Evolutionary conservation across 306 rosid species (phyloP).

Genomic region (Cotoneaster glaucophyllus): DNA sequence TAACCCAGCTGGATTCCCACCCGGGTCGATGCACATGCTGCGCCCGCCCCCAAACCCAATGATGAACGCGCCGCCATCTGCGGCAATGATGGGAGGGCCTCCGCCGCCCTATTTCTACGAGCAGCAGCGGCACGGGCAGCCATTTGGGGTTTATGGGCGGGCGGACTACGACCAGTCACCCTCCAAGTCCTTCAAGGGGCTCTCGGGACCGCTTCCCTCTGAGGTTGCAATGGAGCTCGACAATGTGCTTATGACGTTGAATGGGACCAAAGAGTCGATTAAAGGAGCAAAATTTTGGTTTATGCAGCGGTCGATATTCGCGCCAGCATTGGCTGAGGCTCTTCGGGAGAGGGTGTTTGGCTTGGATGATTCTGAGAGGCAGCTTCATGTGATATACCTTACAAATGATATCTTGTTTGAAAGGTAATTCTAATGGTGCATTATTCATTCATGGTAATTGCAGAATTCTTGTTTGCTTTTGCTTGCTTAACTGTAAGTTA

Average conservation of each 20-base stretch:
- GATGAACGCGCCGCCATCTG: constrained; percentile 52
- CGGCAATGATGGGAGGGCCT: constrained; percentile 54
- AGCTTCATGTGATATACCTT: constrained; percentile 79
- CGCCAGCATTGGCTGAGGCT: constrained; percentile 89
- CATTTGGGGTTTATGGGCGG: constrained; percentile 67
- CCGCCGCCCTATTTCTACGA: constrained; percentile 66
- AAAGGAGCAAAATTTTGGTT: constrained; percentile 95
- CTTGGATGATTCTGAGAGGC: constrained; percentile 85
- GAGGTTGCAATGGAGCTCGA: constrained; percentile 76
- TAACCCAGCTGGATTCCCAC: constrained; percentile 46
- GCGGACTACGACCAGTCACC: constrained; percentile 76
- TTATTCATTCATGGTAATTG: neutral
- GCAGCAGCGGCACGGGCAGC: constrained; percentile 72
- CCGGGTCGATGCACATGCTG: constrained; percentile 57
- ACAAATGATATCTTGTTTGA: constrained; percentile 94
- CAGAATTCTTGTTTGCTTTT: neutral
- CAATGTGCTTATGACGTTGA: constrained; percentile 58
- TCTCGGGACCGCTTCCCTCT: constrained; percentile 82
- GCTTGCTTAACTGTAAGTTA: neutral
- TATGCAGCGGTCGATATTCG: constrained; percentile 93
- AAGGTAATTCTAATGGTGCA: constrained; percentile 35
- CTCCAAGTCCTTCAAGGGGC: constrained; percentile 67
- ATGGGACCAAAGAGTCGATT: constrained; percentile 90
- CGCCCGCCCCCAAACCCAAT: constrained; percentile 79
- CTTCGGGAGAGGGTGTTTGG: constrained; percentile 73